A percentile compares a stretch with the other conserved stretches of the same genome.
These are phyloP conservation scores for Sporothrix luriei DNA, from an alignment of 2,329 filamentous ascomycete species.

Conservation along the genomic window DNA sequence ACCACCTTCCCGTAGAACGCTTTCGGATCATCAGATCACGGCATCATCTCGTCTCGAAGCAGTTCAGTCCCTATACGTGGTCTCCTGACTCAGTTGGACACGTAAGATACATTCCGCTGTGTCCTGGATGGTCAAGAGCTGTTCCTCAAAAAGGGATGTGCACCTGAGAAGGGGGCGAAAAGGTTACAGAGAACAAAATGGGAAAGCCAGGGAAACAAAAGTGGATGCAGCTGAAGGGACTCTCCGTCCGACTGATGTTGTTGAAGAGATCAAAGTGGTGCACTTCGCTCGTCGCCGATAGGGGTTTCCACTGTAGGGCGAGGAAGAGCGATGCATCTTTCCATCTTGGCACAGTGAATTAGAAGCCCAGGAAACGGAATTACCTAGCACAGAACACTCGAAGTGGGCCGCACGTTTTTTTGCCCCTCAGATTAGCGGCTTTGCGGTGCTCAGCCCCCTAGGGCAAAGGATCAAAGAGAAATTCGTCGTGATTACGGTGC, in stretches of 20 bases:
- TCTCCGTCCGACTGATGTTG: background rate
- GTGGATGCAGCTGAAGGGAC: background rate
- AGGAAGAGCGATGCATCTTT: too few relatives aligned
- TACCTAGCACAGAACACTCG: too few relatives aligned
- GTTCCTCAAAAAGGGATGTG: background rate
- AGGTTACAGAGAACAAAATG: background rate
- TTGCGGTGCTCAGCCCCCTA: slow-evolving; percentile 15
- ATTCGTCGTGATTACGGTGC: background rate
- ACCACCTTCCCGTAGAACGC: background rate
- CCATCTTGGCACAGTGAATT: too few relatives aligned
- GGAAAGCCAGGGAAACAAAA: background rate
- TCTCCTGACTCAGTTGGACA: slow-evolving; percentile 8
- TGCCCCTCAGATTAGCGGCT: background rate
- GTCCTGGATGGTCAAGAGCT: background rate
- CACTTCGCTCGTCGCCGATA: too few relatives aligned
- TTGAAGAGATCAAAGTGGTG: too few relatives aligned
- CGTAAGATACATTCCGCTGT: background rate
- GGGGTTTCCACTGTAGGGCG: too few relatives aligned
- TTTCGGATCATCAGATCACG: background rate
- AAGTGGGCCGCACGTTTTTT: too few relatives aligned
- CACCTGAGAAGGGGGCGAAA: background rate
- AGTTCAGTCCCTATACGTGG: background rate
- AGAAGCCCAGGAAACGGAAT: too few relatives aligned
- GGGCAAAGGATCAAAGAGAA: slow-evolving; percentile 3
- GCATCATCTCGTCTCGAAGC: slow-evolving; percentile 1